phyloP scores from a whole-genome alignment of 1,284 basidiomycete genomes.

The Veloporphyrellus conicus region DNA sequence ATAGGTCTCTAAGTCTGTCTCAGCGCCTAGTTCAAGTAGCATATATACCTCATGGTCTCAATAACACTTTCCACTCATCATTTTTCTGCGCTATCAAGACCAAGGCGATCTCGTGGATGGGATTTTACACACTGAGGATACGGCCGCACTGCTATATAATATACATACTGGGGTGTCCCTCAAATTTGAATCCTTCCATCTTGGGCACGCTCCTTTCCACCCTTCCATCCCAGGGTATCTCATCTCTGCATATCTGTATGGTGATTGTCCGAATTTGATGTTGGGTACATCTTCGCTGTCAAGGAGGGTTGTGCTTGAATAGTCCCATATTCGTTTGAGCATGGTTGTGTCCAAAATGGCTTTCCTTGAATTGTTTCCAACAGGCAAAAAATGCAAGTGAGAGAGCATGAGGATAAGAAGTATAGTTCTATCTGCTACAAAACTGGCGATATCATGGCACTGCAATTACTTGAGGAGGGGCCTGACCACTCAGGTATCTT shows the following conservation, averaged over 20 bases:
- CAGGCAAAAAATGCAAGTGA: conserved; percentile 41
- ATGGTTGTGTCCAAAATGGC: conserved; percentile 34
- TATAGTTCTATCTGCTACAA: conserved; percentile 41
- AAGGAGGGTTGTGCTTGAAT: conserved; percentile 39
- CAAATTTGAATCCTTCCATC: too few species aligned
- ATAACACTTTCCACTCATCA: too few species aligned
- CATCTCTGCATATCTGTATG: conserved; percentile 33
- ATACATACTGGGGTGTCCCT: too few species aligned
- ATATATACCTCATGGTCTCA: too few species aligned
- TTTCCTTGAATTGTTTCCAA: conserved; percentile 40
- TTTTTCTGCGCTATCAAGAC: too few species aligned
- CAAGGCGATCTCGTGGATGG: too few species aligned
- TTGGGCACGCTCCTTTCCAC: background rate
- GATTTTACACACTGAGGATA: too few species aligned
- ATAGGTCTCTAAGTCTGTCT: too few species aligned
- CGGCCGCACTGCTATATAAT: too few species aligned
- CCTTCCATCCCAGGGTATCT: conserved; percentile 21
- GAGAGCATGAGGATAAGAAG: conserved; percentile 39
- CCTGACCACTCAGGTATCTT: conserved; percentile 14
- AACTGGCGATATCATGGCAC: conserved; percentile 46
- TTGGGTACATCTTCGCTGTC: conserved; percentile 42
- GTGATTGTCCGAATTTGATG: conserved; percentile 1
- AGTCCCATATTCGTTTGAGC: conserved; percentile 33
- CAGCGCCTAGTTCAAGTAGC: too few species aligned
- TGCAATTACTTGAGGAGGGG: conserved; percentile 25